Evolutionary conservation across 1,139 yeast species (phyloP), one percentile per base, ranked within the genome.

Genomic region (Kodamaea plutei): DNA sequence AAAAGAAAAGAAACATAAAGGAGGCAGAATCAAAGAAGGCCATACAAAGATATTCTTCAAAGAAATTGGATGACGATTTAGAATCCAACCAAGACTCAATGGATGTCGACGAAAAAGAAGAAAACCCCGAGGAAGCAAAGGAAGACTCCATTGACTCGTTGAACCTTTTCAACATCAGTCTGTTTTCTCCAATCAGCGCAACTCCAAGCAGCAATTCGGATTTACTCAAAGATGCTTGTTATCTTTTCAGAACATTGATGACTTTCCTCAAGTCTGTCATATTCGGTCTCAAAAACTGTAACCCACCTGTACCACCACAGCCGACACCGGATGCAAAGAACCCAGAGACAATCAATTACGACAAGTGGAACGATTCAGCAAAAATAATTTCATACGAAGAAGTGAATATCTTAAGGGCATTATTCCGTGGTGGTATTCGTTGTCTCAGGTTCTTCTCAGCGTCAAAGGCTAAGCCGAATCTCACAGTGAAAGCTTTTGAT

Each of bases 231-330:
- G 96, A 89, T 53, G 94, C 96, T 1, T 74, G 93, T 31, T 85
- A 84, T 47, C 63, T 91, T 23, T 88, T 88, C 70, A 77, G 93
- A 44, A 88, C 95, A 6, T 65, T 93, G 35, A 77, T 93, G 82
- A 83, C 91, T 5, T 93, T 91, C 49, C 64, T 91, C 48, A 88
- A 91, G 50, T 85, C 96, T 0, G 85, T 89, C 26, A 82, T 91
- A 46, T 87, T 83, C 56, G 96, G 96, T 1, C 67, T 93, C 44
- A 88, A 88, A 51, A 80, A 80, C 36, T 88, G 95, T 52, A 91
- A 89, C 49, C 95, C 96, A 1, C 84, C 93, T 2, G 84, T 91
- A 0, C 80, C 79, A 4, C 69, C 72, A 6, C 73, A 66, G 37
- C 71, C 73, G 10, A 47, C 63, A 6, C 72, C 78, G 2, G 73